Evolutionary conservation across 2,329 filamentous ascomycete species (phyloP), one percentile per base, ranked within the genome.

Genomic region (Hypoxylon sp.): DNA sequence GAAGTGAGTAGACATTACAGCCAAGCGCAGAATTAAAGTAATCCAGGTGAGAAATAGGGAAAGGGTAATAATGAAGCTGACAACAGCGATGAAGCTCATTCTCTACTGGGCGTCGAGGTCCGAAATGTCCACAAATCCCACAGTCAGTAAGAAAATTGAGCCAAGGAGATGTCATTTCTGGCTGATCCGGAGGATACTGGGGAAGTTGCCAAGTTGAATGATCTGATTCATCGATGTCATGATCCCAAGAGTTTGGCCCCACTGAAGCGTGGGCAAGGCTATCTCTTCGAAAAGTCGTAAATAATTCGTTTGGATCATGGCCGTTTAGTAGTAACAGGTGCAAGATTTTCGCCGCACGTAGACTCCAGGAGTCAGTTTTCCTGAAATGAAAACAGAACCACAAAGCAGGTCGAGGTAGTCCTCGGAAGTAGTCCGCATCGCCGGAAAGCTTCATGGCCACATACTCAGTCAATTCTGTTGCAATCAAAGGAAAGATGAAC

Each of bases 231-330:
- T 35, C 8, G 4, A 13, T 1, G 10, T 35, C 33, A 13, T 10
- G 3, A 11, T 46, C 19, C 31, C 50, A 53, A 37, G 31, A 31
- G 14, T 35, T 26, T 31, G 24, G 22, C 24, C 8, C 13, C 4
- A 19, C 24, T 5, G 24, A 5, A 26, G 3, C 5, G 3, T 5
- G 3, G 24, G 5, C 5, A 26, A 26, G 5, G 24, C 5, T 5
- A 5, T 5, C 24, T 5, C 24, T 5, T 26, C 3, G 24, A 26
- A 26, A 3, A 26, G 3, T 26, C 29, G 37, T 8, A n/a, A 51
- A 59, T 29, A 6, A n/a, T 39, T 62, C 59, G n/a, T 62, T 62
- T 9, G 44, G 51, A 52, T 55, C 31, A n/a, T 62, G 39, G n/a
- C 50, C 51, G n/a, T 50, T 35, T 14, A 26, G 37, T 22, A 62